Evolutionary conservation across 176 grass and related monocot species (phyloP).

Genomic region (Triticum turgidum): DNA sequence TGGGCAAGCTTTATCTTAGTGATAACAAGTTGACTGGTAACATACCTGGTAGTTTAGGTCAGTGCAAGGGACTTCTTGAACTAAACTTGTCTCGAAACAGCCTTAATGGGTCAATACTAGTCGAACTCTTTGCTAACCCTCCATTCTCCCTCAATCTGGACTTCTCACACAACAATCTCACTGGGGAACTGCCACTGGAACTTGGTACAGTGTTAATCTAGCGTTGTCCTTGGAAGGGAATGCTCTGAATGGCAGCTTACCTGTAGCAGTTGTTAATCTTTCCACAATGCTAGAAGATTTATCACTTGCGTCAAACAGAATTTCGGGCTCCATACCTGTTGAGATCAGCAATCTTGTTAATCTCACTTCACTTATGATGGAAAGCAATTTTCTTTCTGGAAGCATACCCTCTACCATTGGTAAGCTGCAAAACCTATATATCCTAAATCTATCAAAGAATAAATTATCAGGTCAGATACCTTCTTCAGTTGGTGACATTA

Average conservation of each 20-base stretch:
- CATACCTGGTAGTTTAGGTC: no score
- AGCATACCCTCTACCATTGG: conserved; percentile 46
- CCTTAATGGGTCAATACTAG: no score
- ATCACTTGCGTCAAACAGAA: conserved; percentile 25
- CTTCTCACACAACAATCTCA: no score
- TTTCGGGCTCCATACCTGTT: conserved; percentile 34
- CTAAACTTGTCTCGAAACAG: no score
- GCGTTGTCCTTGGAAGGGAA: not conserved
- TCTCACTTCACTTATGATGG: conserved; percentile 37
- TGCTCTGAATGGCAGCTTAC: conserved; percentile 15
- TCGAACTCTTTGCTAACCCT: no score
- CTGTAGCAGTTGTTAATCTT: conserved; percentile 23
- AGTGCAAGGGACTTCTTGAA: no score
- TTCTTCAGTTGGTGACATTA: conserved; percentile 28
- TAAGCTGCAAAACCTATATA: conserved; percentile 13
- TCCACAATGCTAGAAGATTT: conserved; percentile 21
- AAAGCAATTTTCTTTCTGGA: conserved; percentile 49
- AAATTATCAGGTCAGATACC: conserved; percentile 52
- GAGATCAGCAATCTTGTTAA: conserved; percentile 34
- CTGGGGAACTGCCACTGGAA: no score
- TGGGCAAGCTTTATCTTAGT: no score
- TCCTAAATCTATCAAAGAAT: conserved; percentile 45
- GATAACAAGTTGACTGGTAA: no score
- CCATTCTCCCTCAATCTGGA: no score
- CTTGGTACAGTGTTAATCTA: no score